Conservation (phyloP, 2,329 filamentous ascomycete species). For the Monosporascus sp. region DNA sequence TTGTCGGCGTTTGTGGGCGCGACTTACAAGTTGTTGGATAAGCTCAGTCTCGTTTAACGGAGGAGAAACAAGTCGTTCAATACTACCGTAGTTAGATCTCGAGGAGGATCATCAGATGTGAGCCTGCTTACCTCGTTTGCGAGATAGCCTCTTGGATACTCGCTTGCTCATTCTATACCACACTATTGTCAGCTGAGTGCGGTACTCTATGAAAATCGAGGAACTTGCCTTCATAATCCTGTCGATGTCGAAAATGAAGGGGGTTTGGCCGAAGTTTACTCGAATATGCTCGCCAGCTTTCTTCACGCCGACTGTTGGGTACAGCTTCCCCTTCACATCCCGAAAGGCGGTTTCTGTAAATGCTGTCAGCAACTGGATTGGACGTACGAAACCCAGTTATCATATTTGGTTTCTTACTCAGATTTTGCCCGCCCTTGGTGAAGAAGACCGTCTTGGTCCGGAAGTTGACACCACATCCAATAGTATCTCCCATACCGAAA, state of each 20-base stretch:
- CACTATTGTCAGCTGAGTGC: slow-evolving; percentile 6
- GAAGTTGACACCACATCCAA: slow-evolving; percentile 65
- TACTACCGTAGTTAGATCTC: slow-evolving; percentile 30
- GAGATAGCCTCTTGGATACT: slow-evolving; percentile 56
- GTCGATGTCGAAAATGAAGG: slow-evolving; percentile 90
- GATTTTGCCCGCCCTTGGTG: slow-evolving; percentile 56
- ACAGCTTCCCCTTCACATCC: slow-evolving; percentile 62
- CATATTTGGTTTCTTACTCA: slow-evolving; percentile 38
- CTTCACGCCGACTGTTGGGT: slow-evolving; percentile 61
- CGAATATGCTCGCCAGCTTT: slow-evolving; percentile 56
- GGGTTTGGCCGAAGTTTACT: slow-evolving; percentile 65
- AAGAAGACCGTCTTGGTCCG: slow-evolving; percentile 61
- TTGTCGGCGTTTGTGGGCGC: not conserved
- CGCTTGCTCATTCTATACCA: slow-evolving; percentile 52
- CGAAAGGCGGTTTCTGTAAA: slow-evolving; percentile 62
- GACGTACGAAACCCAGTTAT: not conserved
- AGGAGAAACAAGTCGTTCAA: slow-evolving; percentile 53
- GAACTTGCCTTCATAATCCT: slow-evolving; percentile 66
- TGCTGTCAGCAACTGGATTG: slow-evolving; percentile 18
- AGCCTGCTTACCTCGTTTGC: slow-evolving; percentile 32
- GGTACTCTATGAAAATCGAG: not conserved
- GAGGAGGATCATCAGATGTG: slow-evolving; percentile 1
- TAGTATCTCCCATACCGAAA: slow-evolving; percentile 52
- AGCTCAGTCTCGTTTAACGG: slow-evolving; percentile 68
- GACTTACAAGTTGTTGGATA: slow-evolving; percentile 68